A percentile compares a stretch with the other conserved stretches of the same genome.
Evolutionary conservation across 1,284 basidiomycete genomes (phyloP).

Genomic region (Tausonia pullulans): DNA sequence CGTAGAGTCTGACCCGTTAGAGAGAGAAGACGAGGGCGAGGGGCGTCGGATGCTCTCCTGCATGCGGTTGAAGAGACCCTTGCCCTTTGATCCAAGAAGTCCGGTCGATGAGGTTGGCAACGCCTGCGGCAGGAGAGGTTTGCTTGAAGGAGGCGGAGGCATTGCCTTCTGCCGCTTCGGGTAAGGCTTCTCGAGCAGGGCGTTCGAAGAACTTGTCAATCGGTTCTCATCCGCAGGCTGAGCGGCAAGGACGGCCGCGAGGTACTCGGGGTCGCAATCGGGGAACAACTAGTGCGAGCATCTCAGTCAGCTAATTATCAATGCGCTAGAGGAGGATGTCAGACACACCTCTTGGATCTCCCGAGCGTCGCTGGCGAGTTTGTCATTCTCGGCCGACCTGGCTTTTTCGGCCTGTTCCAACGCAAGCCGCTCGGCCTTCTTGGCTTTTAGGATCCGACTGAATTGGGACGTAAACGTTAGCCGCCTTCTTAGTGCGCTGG

Average conservation of each 20-base stretch:
- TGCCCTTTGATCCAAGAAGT: background rate
- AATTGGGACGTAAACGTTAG: no score
- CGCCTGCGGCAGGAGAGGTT: background rate
- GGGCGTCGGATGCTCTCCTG: background rate
- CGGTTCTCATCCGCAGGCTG: no score
- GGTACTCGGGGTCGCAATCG: conserved; percentile 1
- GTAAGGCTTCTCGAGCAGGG: background rate
- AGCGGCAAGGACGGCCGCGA: background rate
- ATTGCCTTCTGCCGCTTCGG: background rate
- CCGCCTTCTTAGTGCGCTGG: no score
- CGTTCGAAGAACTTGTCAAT: no score
- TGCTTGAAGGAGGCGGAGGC: background rate
- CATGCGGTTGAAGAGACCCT: background rate
- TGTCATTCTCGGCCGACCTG: conserved; percentile 23
- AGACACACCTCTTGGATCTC: conserved; percentile 3
- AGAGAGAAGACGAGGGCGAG: background rate
- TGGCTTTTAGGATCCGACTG: conserved; percentile 66
- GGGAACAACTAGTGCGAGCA: conserved; percentile 1
- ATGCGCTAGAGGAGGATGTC: no score
- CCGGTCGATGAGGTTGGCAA: background rate
- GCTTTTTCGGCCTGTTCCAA: conserved; percentile 22
- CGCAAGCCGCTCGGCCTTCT: conserved; percentile 56
- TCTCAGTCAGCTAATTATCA: background rate
- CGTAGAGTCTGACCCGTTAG: background rate
- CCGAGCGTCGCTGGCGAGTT: background rate